A percentile compares a stretch with the other conserved stretches of the same genome.
phyloP scores from a whole-genome alignment of 208 protist genomes.

The Trypanosoma brucei region DNA sequence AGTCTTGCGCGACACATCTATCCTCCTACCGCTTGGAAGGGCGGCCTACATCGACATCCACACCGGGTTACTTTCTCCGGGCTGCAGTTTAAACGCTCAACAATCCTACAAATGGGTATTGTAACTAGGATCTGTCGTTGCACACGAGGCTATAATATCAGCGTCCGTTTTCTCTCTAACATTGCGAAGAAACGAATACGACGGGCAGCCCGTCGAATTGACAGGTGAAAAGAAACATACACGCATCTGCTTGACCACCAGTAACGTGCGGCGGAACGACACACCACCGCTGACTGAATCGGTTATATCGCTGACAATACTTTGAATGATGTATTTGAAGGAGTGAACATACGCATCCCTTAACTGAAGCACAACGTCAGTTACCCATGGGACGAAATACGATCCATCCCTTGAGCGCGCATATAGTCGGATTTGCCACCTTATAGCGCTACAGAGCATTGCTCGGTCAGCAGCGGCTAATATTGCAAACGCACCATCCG shows the following conservation, averaged over 20 bases:
- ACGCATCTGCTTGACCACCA: slow-evolving; percentile 37
- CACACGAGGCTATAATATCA: slow-evolving; percentile 50
- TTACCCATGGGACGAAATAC: slow-evolving; percentile 16
- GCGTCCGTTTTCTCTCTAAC: slow-evolving; percentile 41
- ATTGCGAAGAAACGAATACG: slow-evolving; percentile 52
- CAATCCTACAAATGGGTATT: slow-evolving; percentile 14
- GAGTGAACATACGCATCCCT: slow-evolving; percentile 61
- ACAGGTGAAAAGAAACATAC: slow-evolving; percentile 41
- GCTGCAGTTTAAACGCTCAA: not conserved
- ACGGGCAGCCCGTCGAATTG: slow-evolving; percentile 39
- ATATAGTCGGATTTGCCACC: slow-evolving; percentile 39
- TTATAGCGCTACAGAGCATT: slow-evolving; percentile 34
- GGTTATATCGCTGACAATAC: slow-evolving; percentile 31
- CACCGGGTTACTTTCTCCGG: too few relatives aligned
- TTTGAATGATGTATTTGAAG: slow-evolving; percentile 31
- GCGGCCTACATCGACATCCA: too few relatives aligned
- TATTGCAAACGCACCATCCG: not conserved
- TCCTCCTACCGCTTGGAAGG: too few relatives aligned
- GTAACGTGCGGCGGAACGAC: slow-evolving; percentile 25
- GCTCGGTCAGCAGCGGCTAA: slow-evolving; percentile 13
- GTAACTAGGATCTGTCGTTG: slow-evolving; percentile 29
- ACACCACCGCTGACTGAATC: slow-evolving; percentile 21
- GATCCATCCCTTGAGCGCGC: slow-evolving; percentile 48
- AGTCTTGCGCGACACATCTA: too few relatives aligned
- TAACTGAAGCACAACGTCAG: slow-evolving; percentile 43